Percentiles rank a stretch among this genome's conserved stretches.
Evolutionary conservation across 345 rosid species (phyloP).

Genomic region (Toxicodendron radicans): DNA sequence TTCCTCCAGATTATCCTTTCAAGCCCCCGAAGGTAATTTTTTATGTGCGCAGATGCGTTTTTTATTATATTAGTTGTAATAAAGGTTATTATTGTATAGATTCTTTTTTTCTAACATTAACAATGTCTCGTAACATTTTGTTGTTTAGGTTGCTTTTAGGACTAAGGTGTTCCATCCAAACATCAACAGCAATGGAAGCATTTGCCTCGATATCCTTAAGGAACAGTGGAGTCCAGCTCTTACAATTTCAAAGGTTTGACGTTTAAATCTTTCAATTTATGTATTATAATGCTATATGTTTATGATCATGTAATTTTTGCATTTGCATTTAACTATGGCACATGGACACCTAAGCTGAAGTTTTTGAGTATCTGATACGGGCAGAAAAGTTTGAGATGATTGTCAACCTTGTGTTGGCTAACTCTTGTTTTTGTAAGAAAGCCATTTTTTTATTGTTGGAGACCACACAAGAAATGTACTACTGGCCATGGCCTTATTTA

Average conservation of each 20-base stretch:
- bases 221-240: conserved; percentile 59
- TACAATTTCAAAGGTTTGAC: conserved; percentile 45
- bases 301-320: background rate
- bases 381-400: background rate
- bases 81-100: background rate
- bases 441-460: no score
- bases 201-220: conserved; percentile 47
- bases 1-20: conserved; percentile 45
- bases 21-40: conserved; percentile 40
- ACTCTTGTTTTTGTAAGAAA: no score
- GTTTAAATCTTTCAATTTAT: background rate
- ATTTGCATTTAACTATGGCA: background rate
- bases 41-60: background rate
- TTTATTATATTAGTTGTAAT: background rate
- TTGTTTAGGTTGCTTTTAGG: conserved; percentile 39
- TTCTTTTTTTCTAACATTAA: background rate
- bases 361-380: background rate
- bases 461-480: no score
- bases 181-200: conserved; percentile 50
- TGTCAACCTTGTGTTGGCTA: background rate
- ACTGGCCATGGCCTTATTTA: background rate
- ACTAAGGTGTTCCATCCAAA: conserved; percentile 45
- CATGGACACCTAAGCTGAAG: background rate
- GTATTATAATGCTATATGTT: background rate
- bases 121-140: background rate